Conservation (phyloP, 345 rosid species). For the Leavenworthia alabamica region DNA sequence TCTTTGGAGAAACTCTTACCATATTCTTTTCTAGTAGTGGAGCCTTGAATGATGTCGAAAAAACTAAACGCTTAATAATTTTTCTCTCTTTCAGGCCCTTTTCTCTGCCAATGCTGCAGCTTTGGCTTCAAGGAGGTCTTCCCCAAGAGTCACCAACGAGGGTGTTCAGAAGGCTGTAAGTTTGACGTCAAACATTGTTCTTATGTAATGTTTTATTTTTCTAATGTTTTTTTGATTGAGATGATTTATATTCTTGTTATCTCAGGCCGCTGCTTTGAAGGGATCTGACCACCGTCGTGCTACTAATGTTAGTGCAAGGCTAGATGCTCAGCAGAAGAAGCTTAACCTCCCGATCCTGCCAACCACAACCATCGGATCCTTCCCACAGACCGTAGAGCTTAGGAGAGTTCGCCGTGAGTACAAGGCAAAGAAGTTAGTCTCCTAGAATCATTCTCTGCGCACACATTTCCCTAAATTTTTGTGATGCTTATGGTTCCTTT, state of each 20-base stretch:
- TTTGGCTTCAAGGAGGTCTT: slow-evolving; percentile 79
- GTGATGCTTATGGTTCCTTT: neutral
- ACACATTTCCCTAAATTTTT: neutral
- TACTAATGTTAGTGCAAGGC: slow-evolving; percentile 75
- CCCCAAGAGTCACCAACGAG: slow-evolving; percentile 90
- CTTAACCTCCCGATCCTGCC: slow-evolving; percentile 94
- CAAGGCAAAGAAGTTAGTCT: slow-evolving; percentile 83
- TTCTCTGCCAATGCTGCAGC: slow-evolving; percentile 89
- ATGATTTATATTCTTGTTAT: slow-evolving; percentile 13
- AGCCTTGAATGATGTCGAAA: neutral
- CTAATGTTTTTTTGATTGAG: neutral
- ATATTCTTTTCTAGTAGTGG: neutral
- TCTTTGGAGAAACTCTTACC: too few species aligned
- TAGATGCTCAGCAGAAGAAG: slow-evolving; percentile 96
- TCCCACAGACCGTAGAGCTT: slow-evolving; percentile 93
- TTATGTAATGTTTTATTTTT: neutral
- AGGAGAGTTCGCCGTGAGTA: slow-evolving; percentile 98
- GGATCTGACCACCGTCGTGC: slow-evolving; percentile 91
- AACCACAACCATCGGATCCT: slow-evolving; percentile 95
- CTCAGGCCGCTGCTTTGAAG: slow-evolving; percentile 92
- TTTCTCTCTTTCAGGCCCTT: slow-evolving; percentile 42
- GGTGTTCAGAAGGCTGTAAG: slow-evolving; percentile 95
- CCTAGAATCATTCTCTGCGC: neutral
- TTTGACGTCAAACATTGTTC: slow-evolving; percentile 8
- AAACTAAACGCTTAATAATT: neutral